A percentile compares a stretch with the other conserved stretches of the same genome.
Conservation (phyloP, 768 basidiomycete genomes). For the Boletus fagicola region DNA sequence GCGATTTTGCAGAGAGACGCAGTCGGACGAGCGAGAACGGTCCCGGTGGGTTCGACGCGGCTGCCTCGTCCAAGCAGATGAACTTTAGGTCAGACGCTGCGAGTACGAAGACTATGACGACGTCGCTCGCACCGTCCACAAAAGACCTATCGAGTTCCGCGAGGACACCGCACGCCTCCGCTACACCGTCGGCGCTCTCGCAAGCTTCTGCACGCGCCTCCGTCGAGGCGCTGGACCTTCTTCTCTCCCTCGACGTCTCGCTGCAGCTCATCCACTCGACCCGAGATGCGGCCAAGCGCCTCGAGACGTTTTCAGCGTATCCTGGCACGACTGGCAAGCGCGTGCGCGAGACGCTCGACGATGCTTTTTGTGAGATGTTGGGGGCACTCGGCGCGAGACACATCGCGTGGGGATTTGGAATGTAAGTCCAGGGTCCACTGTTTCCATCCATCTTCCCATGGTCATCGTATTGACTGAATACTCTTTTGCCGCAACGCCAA, state of each 20-base stretch:
- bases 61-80: not conserved
- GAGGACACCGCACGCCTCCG: not conserved
- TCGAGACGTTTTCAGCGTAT: conserved; percentile 86
- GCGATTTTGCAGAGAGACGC: too few relatives aligned
- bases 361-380: conserved; percentile 84
- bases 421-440: conserved; percentile 42
- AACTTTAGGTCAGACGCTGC: conserved; percentile 1
- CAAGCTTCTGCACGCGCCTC: conserved; percentile 15
- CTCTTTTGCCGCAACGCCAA: not conserved
- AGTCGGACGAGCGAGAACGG: conserved; percentile 2
- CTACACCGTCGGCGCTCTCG: too few relatives aligned
- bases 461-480: not conserved
- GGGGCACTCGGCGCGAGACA: conserved; percentile 77
- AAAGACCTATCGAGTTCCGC: not conserved
- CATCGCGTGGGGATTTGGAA: conserved; percentile 72
- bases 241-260: conserved; percentile 89
- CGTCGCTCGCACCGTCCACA: not conserved
- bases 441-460: not conserved
- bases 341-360: conserved; percentile 91
- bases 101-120: not conserved
- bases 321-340: conserved; percentile 84
- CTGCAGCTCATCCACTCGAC: conserved; percentile 91
- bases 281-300: conserved; percentile 86
- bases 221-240: conserved; percentile 63
- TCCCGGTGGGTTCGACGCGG: not conserved